Conservation (phyloP, 73 alveolate genomes). For the Paramecium sexaurelia region DNA sequence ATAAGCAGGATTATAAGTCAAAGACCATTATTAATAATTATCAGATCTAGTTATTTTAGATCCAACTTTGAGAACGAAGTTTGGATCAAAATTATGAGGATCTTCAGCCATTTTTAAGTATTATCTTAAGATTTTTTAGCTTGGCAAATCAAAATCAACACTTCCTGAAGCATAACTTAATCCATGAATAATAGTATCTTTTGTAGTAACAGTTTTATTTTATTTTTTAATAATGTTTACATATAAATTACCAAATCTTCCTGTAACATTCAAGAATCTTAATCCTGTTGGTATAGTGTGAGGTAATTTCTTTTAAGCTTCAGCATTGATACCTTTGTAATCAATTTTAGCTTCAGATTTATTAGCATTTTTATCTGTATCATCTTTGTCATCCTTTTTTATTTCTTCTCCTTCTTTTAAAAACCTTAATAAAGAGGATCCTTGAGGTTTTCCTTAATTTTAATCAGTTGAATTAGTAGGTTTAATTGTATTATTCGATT, state of each 20-base stretch:
- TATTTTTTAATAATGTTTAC: conserved; percentile 45
- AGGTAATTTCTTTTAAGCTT: conserved; percentile 40
- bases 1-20: conserved; percentile 69
- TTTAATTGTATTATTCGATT: background rate
- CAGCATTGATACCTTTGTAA: background rate
- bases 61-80: conserved; percentile 53
- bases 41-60: conserved; percentile 60
- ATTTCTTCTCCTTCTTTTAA: background rate
- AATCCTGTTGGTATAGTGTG: conserved; percentile 21
- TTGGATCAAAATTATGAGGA: conserved; percentile 69
- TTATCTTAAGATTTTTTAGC: background rate
- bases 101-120: conserved; percentile 51
- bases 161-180: conserved; percentile 40
- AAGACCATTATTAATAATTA: conserved; percentile 53
- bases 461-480: background rate
- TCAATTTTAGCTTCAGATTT: conserved; percentile 39
- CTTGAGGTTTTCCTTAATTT: background rate
- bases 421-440: background rate
- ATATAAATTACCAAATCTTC: conserved; percentile 61
- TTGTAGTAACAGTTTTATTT: conserved; percentile 26
- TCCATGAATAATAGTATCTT: conserved; percentile 52
- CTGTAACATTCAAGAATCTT: conserved; percentile 41
- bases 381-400: background rate
- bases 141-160: conserved; percentile 43
- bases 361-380: background rate